Conservation (phyloP, 2,329 filamentous ascomycete genomes). For the Aspergillus transmontanensis region DNA sequence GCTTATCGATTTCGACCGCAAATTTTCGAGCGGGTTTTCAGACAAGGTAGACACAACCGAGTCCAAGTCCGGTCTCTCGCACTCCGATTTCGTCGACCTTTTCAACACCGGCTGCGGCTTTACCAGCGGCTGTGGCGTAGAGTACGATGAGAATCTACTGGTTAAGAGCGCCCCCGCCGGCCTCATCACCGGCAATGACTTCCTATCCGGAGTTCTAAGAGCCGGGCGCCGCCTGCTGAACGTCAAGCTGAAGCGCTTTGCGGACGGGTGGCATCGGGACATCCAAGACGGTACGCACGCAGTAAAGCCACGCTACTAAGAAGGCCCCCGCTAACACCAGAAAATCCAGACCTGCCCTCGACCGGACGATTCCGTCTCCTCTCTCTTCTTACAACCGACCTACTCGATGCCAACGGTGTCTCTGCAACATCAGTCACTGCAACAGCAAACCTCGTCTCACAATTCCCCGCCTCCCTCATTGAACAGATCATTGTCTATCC, state of each 20-base stretch:
- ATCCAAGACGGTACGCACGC: conserved; percentile 34
- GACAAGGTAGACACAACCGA: conserved; percentile 29
- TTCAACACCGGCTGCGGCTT: conserved; percentile 38
- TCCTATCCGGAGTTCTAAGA: conserved; percentile 31
- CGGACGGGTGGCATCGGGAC: conserved; percentile 35
- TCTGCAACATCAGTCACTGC: no score
- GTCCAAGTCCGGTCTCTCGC: conserved; percentile 26
- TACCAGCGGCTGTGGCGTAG: conserved; percentile 40
- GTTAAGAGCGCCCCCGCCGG: conserved; percentile 24
- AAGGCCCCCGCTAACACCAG: no score
- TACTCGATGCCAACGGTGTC: no score
- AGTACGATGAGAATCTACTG: conserved; percentile 32
- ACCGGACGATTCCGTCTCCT: no score
- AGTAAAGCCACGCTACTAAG: no score
- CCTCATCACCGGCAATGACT: conserved; percentile 22
- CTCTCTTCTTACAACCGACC: no score
- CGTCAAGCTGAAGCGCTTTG: conserved; percentile 32
- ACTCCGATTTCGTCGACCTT: conserved; percentile 34
- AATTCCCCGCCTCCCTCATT: no score
- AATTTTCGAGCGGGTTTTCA: conserved; percentile 39
- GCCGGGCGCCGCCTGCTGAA: conserved; percentile 38
- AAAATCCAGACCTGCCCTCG: no score
- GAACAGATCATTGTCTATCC: no score
- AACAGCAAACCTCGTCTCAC: no score
- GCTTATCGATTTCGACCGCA: conserved; percentile 40